Evolutionary conservation across 208 protist species (phyloP).

Genomic region (Trypanosoma theileri): DNA sequence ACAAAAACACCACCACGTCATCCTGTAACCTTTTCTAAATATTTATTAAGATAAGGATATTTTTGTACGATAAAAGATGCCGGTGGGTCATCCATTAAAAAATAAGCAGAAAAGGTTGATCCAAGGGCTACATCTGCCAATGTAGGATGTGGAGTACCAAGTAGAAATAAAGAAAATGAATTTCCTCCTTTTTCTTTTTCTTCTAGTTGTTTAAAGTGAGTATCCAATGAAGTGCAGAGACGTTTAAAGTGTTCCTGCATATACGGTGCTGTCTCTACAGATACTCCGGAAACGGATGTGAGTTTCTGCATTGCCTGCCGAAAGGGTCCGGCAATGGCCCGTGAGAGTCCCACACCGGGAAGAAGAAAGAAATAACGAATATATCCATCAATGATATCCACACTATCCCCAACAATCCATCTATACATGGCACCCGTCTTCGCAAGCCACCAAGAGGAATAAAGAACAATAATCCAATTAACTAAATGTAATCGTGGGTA

Average conservation of each 20-base stretch:
- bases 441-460: conserved; percentile 81
- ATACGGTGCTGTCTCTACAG: conserved; percentile 58
- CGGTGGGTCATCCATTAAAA: conserved; percentile 81
- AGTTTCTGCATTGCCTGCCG: conserved; percentile 55
- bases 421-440: conserved; percentile 79
- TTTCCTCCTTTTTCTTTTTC: not conserved
- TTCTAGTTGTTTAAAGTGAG: conserved; percentile 47
- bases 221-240: conserved; percentile 70
- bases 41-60: conserved; percentile 68
- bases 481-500: conserved; percentile 77
- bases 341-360: conserved; percentile 41
- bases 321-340: conserved; percentile 46
- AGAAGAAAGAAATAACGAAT: conserved; percentile 72
- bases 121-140: conserved; percentile 82
- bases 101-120: conserved; percentile 71
- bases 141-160: conserved; percentile 83
- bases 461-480: conserved; percentile 68
- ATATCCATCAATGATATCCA: conserved; percentile 69
- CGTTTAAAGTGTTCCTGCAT: conserved; percentile 82
- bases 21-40: conserved; percentile 80
- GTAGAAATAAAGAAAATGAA: conserved; percentile 46
- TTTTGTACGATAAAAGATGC: conserved; percentile 52
- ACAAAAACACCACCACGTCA: conserved; percentile 46
- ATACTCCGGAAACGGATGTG: conserved; percentile 56
- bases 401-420: conserved; percentile 56